A percentile compares a stretch with the other conserved stretches of the same genome.
phyloP scores from a whole-genome alignment of 2,329 filamentous ascomycete genomes.

The Calonectria crousiana region DNA sequence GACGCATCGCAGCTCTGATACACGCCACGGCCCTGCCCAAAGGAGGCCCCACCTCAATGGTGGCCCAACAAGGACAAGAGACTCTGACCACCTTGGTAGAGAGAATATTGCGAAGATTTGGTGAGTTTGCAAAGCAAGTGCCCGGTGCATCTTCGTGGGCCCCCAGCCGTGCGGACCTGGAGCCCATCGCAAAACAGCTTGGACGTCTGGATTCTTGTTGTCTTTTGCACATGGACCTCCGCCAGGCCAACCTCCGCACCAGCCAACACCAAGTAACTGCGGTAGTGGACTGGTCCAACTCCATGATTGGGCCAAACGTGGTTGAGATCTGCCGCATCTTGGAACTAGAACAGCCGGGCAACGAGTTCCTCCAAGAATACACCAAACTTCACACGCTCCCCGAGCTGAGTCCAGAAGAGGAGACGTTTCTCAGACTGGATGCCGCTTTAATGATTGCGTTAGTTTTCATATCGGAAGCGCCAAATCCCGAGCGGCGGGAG shows the following conservation, averaged over 20 bases:
- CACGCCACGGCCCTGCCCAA: not conserved
- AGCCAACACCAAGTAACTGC: not conserved
- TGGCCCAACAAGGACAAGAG: not conserved
- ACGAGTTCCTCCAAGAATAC: not conserved
- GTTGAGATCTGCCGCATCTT: not conserved
- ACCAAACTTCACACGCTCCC: not conserved
- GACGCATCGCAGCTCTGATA: not conserved
- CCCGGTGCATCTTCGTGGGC: not conserved
- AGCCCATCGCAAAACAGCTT: not conserved
- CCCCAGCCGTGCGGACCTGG: not conserved
- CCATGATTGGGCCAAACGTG: not conserved
- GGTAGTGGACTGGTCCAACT: not conserved
- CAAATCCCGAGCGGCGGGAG: not conserved
- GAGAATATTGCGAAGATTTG: not conserved
- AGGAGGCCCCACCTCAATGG: not conserved
- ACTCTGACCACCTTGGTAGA: not conserved
- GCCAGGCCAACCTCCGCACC: not conserved
- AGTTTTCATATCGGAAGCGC: not conserved
- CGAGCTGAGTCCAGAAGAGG: not conserved
- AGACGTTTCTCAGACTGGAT: not conserved
- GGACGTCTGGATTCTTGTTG: not conserved
- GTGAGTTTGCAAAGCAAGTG: not conserved
- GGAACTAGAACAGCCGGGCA: not conserved
- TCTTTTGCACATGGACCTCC: not conserved
- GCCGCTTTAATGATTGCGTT: not conserved